Evolutionary conservation across 768 basidiomycete species (phyloP), one percentile per base, ranked within the genome.

Genomic region (Sporobolomyces roseus): DNA sequence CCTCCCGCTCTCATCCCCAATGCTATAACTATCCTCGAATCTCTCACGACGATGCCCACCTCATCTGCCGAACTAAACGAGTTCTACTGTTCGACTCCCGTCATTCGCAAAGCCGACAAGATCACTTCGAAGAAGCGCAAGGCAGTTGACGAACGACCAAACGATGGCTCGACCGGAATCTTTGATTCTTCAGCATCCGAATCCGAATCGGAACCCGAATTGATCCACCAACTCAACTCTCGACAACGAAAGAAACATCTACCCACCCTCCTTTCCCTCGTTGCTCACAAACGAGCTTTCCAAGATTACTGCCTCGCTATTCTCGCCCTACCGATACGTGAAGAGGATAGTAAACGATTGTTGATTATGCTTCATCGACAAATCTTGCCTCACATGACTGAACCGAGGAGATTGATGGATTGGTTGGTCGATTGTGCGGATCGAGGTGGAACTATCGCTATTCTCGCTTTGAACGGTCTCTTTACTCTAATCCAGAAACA

Each of bases 401-500:
- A 88, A 45, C 86, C 88, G 0, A 81, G 89, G 54, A 78, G 90
- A 58, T 83, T 89, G n/a, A 91, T 92, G 88, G 91, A 94, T 77
- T 96, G 92, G 90, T 83, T 94, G 45, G 85, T 86, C 32, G 85
- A 85, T 3, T 90, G 89, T 72, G 87, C 92, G 17, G 91, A 93
- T 76, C 82, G 84, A 73, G 91, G 91, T 87, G 62, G 91, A 2
- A 84, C 86, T 0, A 83, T 89, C 21, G 96, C 91, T 2, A 82
- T 99, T 63, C 81, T 98, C 50, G 92, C 91, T 2, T 82, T 99
- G 72, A 98, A 98, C 74, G 88, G 90, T 1, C 79, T 99, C 56
- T 98, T 92, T 76, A 84, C 88, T 17, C 82, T 99, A 68, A 97
- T 98, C 79, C 89, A 85, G 66, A 87, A 92, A 59, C 93, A 96